These are phyloP conservation scores for Quercus variabilis DNA, from an alignment of 306 rosid species.

Conservation along the genomic window DNA sequence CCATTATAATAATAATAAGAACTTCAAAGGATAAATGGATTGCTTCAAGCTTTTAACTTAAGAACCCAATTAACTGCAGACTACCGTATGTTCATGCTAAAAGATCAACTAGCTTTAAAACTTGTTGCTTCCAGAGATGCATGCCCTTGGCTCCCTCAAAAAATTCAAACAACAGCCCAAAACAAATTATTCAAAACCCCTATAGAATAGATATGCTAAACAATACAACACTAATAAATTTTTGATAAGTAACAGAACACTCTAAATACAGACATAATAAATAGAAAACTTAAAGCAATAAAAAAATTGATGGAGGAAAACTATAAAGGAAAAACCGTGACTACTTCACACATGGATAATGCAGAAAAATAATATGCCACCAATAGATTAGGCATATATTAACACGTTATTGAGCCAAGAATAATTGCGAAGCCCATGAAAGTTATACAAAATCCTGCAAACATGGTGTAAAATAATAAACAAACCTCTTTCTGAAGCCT, in stretches of 20 bases:
- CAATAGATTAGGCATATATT: not conserved
- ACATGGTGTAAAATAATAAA: conserved; percentile 9
- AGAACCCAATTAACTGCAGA: not conserved
- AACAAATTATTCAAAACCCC: not conserved
- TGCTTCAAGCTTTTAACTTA: not conserved
- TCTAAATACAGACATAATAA: not conserved
- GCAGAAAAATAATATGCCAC: not conserved
- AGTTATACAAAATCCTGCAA: not conserved
- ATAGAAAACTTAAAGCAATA: not conserved
- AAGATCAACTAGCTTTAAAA: not conserved
- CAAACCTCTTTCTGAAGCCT: conserved; percentile 79
- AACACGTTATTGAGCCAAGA: not conserved
- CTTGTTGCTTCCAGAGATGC: not conserved
- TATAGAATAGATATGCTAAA: not conserved
- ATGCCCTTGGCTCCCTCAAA: not conserved
- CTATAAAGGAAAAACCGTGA: not conserved
- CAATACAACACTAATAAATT: not conserved
- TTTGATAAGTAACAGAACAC: not conserved
- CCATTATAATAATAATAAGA: no score
- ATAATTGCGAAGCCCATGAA: not conserved
- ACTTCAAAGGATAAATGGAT: not conserved
- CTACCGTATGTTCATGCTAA: not conserved
- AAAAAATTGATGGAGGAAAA: not conserved
- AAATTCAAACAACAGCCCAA: not conserved
- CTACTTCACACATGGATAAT: not conserved